phyloP scores from a whole-genome alignment of 192 early-diverging fungal genomes.

The Gigaspora rosea region DNA sequence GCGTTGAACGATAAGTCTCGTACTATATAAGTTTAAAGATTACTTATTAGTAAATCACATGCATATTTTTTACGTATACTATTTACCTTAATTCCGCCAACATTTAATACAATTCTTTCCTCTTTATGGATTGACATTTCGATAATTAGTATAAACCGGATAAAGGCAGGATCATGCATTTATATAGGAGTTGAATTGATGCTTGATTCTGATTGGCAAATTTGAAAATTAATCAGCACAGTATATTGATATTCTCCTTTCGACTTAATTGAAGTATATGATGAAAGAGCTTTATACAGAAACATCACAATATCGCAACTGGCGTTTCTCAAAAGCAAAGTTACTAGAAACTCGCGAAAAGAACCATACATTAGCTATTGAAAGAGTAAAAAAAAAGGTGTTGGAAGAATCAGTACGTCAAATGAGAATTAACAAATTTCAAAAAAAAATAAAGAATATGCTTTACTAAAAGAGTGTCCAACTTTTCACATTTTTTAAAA shows the following conservation, averaged over 20 bases:
- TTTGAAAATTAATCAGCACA: too few relatives aligned
- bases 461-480: background rate
- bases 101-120: slow-evolving; percentile 1
- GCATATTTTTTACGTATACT: background rate
- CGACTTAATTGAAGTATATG: too few relatives aligned
- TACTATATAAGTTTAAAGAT: slow-evolving; percentile 1
- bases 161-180: too few relatives aligned
- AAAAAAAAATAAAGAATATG: background rate
- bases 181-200: too few relatives aligned
- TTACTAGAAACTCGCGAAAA: slow-evolving; percentile 59
- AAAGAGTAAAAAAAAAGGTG: slow-evolving; percentile 59
- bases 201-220: too few relatives aligned
- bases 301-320: slow-evolving; percentile 73
- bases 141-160: background rate
- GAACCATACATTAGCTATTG: slow-evolving; percentile 55
- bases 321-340: slow-evolving; percentile 61
- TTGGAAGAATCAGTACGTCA: slow-evolving; percentile 54
- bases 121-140: background rate
- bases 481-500: background rate
- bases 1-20: background rate
- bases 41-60: background rate
- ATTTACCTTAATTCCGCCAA: slow-evolving; percentile 14
- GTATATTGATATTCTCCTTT: too few relatives aligned
- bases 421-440: background rate
- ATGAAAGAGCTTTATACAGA: slow-evolving; percentile 62